Base-by-base conservation (phyloP, 306 rosid species). In the Corylus heterophylla region DNA sequence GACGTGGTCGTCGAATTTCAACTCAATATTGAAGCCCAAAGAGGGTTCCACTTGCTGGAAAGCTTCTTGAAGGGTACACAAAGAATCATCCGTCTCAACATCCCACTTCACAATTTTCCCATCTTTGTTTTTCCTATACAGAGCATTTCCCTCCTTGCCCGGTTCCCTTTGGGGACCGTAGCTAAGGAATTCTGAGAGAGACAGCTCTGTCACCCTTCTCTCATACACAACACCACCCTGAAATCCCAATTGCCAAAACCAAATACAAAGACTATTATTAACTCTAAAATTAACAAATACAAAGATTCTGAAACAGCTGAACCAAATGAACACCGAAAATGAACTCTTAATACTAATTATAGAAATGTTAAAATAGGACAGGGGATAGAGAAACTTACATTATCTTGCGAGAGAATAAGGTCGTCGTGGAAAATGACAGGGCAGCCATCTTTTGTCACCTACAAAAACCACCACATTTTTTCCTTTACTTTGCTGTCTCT, bases 361-460 rank as follows among this genome's bases (percentile, higher is more conserved):
- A 62, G 3, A 66, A 58, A 61, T 2, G 2, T 35, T 18, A 14
- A 22, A n/a, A 64, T 25, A 22, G n/a, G 52, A 54, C 16, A 4
- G 7, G 20, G 9, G 12, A 45, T 0, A 12, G 58, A 48, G 49
- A 37, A 74, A 58, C 77, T 48, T 76, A 83, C 89, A 16, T 86
- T 42, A 50, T 88, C 73, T 35, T 69, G 74, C 20, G 92, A 77
- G 76, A 88, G 79, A 55, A 88, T 86, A 72, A 81, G 70, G 54
- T 88, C 73, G 79, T 88, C 92, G 78, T 88, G 92, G 78, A 88
- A 88, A 51, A 88, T 88, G 71, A 88, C 80, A 0, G 92, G 89
- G 80, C 80, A 88, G 68, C 72, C 80, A 81, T 88, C 92, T 62
- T 37, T 86, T 27, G 92, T 88, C 71, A 88, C 89, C 92, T 88